A percentile compares a stretch with the other conserved stretches of the same genome.
Evolutionary conservation across 495 filamentous ascomycete genomes (phyloP).

Genomic region (Echria macrotheca): DNA sequence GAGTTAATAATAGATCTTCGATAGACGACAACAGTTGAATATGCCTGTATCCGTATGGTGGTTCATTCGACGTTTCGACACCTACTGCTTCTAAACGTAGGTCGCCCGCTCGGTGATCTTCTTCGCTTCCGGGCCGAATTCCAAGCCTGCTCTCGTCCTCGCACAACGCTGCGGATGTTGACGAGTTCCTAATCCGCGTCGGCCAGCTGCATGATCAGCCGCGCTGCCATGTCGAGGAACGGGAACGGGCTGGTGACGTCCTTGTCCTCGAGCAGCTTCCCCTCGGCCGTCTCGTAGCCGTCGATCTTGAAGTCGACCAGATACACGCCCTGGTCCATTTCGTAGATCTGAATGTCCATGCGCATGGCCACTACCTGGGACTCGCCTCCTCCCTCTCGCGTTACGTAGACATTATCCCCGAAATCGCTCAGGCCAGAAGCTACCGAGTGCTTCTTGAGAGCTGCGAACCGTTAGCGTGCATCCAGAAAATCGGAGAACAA

Average conservation of each 20-base stretch:
- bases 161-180: too few relatives aligned
- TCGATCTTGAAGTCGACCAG: constrained; percentile 98
- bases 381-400: constrained; percentile 37
- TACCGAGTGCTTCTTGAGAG: constrained; percentile 33
- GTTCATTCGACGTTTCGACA: too few relatives aligned
- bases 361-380: constrained; percentile 69
- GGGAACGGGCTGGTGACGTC: constrained; percentile 70
- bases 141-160: too few relatives aligned
- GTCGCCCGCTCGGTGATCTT: too few relatives aligned
- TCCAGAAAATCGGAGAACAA: constrained; percentile 2
- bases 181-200: constrained; percentile 59
- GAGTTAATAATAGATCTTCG: too few relatives aligned
- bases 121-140: too few relatives aligned
- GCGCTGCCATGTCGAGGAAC: constrained; percentile 68
- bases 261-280: constrained; percentile 61
- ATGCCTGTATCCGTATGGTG: too few relatives aligned
- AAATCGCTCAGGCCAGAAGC: constrained; percentile 29
- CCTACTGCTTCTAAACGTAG: too few relatives aligned
- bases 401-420: constrained; percentile 28
- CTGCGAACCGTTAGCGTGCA: constrained; percentile 19
- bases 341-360: constrained; percentile 93
- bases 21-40: too few relatives aligned
- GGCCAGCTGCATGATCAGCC: constrained; percentile 70
- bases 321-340: constrained; percentile 87
- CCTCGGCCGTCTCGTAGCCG: constrained; percentile 78